These are phyloP conservation scores for Saccharomycopsis sp. DNA, from an alignment of 805 yeast genomes.

Conservation along the genomic window DNA sequence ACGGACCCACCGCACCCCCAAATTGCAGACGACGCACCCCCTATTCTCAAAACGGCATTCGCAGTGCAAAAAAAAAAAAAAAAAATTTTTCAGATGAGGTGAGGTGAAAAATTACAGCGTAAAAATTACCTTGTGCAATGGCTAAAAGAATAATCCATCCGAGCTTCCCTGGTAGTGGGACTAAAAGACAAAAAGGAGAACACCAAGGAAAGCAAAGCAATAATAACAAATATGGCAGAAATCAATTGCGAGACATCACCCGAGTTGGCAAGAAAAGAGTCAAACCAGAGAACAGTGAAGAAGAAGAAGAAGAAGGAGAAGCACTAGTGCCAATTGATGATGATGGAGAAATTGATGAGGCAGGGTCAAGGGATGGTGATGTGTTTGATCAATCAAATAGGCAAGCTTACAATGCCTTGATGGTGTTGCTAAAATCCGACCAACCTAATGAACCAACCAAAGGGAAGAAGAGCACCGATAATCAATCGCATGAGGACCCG, in stretches of 20 bases:
- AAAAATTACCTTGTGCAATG: no score
- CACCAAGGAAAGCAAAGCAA: conserved; percentile 2
- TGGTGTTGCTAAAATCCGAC: conserved; percentile 52
- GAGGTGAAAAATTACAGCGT: no score
- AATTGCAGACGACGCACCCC: no score
- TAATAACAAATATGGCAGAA: conserved; percentile 44
- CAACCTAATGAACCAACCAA: conserved; percentile 27
- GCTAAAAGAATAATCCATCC: no score
- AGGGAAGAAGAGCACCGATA: conserved; percentile 15
- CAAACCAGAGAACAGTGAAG: conserved; percentile 22
- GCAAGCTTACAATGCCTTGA: conserved; percentile 58
- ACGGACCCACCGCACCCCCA: no score
- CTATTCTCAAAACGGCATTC: neutral
- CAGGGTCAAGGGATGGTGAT: conserved; percentile 10
- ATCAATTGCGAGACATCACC: conserved; percentile 50
- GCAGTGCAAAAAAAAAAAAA: neutral
- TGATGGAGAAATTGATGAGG: conserved; percentile 27
- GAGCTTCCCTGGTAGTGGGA: neutral
- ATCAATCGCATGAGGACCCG: conserved; percentile 23
- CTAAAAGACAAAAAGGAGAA: neutral
- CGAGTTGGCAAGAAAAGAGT: conserved; percentile 42
- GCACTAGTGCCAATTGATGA: conserved; percentile 23
- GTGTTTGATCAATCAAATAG: conserved; percentile 24
- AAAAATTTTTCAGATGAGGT: neutral
- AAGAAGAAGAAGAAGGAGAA: conserved; percentile 23